Base-by-base conservation (phyloP, 495 filamentous ascomycete species). In the Penicillium daleae region DNA sequence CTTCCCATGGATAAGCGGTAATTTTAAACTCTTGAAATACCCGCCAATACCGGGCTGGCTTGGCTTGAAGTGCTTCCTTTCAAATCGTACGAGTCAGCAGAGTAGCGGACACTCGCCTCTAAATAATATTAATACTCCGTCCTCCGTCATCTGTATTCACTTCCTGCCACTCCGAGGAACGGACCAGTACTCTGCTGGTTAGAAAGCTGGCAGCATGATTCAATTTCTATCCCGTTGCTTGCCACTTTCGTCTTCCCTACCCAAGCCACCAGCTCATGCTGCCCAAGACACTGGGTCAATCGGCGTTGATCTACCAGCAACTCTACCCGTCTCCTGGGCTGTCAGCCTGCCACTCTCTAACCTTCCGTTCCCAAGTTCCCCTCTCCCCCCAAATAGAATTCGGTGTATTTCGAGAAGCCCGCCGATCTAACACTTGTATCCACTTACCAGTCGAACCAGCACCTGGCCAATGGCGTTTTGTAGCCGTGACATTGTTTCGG, bases 371-470 rank as follows among this genome's bases (percentile, higher is more conserved):
- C 6, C 24, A 9, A 9, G 22, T 7, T 15, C 26, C 6, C 26
- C 2, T 32, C 2, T 2, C 7, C 22, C 57, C 15, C 57, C 39
- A 1, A 15, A 49, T 35, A 15, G 57, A 31, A 59, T 51, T 59
- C 57, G 57, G n/a, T 32, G 57, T 46, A 15, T 54, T 62, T 59
- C 59, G 55, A 62, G 62, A 33, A 62, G 22, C 17, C 32, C 40
- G 60, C 51, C 42, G 56, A 63, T 63, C 64, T 57, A 42, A 50
- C 49, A 3, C 49, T n/a, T 48, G 56, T 51, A 54, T 51, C 60
- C 56, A 63, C 3, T 15, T 1, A 39, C 3, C 15, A 42, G 50
- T 53, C 40, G 19, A 56, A 22, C 24, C 50, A 63, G 40, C 32
- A 21, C 35, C 26, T 5, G 40, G n/a, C 56, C 57, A 60, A 63